Percentiles rank a stretch among this genome's conserved stretches.
phyloP scores from a whole-genome alignment of 768 basidiomycete genomes.

The Russula vinacea region DNA sequence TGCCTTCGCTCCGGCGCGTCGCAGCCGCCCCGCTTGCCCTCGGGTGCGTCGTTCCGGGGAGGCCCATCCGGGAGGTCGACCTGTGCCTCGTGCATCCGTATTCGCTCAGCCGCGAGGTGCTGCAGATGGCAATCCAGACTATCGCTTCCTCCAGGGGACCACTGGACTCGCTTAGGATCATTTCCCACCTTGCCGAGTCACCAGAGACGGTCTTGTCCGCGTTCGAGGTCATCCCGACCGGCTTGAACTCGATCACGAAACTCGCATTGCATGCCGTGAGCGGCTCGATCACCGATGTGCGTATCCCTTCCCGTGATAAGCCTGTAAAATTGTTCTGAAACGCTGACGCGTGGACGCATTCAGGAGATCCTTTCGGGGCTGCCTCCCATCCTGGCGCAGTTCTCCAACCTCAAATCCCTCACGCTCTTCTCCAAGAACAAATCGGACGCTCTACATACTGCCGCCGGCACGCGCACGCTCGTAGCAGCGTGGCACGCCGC shows the following conservation, averaged over 20 bases:
- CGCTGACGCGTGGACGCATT: slow-evolving; percentile 3
- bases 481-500: slow-evolving; percentile 30
- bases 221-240: slow-evolving; percentile 29
- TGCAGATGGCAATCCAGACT: slow-evolving; percentile 31
- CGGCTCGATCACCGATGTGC: slow-evolving; percentile 32
- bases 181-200: slow-evolving; percentile 28
- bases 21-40: slow-evolving; percentile 34
- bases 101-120: slow-evolving; percentile 32
- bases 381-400: slow-evolving; percentile 30
- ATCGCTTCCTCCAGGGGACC: slow-evolving; percentile 32
- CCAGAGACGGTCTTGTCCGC: slow-evolving; percentile 30
- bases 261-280: slow-evolving; percentile 33
- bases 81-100: slow-evolving; percentile 33
- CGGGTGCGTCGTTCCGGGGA: slow-evolving; percentile 32
- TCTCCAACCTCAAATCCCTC: slow-evolving; percentile 31
- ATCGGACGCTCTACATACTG: slow-evolving; percentile 30
- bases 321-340: background rate
- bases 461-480: slow-evolving; percentile 21
- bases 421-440: slow-evolving; percentile 33
- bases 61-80: slow-evolving; percentile 33
- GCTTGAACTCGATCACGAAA: slow-evolving; percentile 29
- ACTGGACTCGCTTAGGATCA: slow-evolving; percentile 33
- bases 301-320: slow-evolving; percentile 1
- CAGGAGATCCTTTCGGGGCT: slow-evolving; percentile 33
- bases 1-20: slow-evolving; percentile 32